Evolutionary conservation across 139 green algal genomes (phyloP), one percentile per base, ranked within the genome.

Genomic region (Chlorella sp.): DNA sequence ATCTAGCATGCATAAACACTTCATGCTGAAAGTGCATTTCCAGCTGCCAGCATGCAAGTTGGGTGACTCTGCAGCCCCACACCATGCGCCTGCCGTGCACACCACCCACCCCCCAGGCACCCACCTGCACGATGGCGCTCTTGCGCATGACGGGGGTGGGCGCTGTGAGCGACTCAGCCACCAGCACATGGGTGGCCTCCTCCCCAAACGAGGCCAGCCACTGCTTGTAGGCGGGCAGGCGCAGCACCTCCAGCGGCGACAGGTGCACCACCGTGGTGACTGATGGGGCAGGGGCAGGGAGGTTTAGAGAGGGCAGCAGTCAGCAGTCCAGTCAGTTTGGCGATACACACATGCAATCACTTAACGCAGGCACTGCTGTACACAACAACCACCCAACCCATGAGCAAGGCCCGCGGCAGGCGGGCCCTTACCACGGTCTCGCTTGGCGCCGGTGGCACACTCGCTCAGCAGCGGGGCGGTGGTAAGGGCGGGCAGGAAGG

Each of bases 231-330:
- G 83, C 87, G 4, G 73, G 55, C 34, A 81, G 72, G 20, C 51
- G 55, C 7, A 84, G n/a, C 51, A 97, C 92, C 32, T 85, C 81
- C 0, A 78, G 44, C 0, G 92, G 90, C 21, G 86, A 41, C n/a
- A 98, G 57, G 88, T 97, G 91, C 25, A 97, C 90, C 25, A 95
- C 85, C 65, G 80, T 86, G 30, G 84, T 85, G 25, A 93, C 89
- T 88, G 82, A n/a, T n/a, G n/a, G 55, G 30, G 73, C 63, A 39
- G n/a, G 63, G 26, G 5, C 34, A 55, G 20, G 41, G 72, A 38
- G 9, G 30, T 0, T 34, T 1, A 44, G 17, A 26, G 41, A 2
- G 41, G 41, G 41, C 16, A 16, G n/a, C n/a, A n/a, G n/a, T n/a
- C n/a, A n/a, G n/a, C n/a, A n/a, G n/a, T n/a, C n/a, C n/a, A n/a